These are phyloP conservation scores for Oropetium thomaeum DNA, from an alignment of 176 grass and related monocot species.

Conservation along the genomic window DNA sequence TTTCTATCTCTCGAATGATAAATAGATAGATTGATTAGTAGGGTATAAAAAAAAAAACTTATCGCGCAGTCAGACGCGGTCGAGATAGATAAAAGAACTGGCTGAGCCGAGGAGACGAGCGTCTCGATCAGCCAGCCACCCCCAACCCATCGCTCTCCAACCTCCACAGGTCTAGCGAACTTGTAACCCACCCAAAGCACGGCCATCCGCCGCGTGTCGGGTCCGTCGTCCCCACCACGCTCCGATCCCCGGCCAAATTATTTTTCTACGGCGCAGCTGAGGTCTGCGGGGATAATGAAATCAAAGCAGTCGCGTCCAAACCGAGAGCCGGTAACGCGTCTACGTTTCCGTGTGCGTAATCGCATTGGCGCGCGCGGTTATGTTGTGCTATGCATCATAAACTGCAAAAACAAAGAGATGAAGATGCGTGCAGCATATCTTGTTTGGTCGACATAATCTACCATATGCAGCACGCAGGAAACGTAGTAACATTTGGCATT, in stretches of 20 bases:
- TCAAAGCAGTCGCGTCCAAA: not conserved
- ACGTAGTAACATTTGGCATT: not conserved
- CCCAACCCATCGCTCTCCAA: not conserved
- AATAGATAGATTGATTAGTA: not conserved
- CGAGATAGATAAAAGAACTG: not conserved
- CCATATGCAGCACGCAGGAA: conserved; percentile 17
- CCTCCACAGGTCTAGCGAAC: not conserved
- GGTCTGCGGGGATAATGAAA: not conserved
- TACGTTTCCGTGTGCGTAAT: not conserved
- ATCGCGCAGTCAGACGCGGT: not conserved
- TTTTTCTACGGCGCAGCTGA: not conserved
- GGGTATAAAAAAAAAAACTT: not conserved
- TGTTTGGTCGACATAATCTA: not conserved
- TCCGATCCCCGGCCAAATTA: not conserved
- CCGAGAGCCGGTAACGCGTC: conserved; percentile 19
- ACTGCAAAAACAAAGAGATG: not conserved
- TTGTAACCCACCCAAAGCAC: conserved; percentile 18
- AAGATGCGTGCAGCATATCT: not conserved
- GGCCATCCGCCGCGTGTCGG: conserved; percentile 25
- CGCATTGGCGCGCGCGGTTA: not conserved
- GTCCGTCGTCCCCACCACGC: not conserved
- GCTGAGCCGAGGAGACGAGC: not conserved
- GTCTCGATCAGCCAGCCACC: not conserved
- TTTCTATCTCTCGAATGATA: conserved; percentile 15
- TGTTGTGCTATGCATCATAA: not conserved